Evolutionary conservation across 305 asterid genomes (phyloP), one percentile per base, ranked within the genome.

Genomic region (Fraxinus greggii): DNA sequence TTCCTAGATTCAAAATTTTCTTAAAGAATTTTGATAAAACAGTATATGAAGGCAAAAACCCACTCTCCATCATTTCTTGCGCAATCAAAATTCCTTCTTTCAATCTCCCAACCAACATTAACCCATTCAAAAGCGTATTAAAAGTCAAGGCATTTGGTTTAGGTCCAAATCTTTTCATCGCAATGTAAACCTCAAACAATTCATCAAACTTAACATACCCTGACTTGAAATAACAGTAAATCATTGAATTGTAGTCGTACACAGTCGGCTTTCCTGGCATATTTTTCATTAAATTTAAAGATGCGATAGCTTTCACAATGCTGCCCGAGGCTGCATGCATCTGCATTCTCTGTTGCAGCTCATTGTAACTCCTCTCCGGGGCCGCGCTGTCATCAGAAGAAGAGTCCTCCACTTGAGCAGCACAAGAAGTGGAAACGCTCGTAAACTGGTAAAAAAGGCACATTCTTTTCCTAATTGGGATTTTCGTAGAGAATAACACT

Each of bases 101-200:
- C 77, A 85, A 84, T 51, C 86, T 72, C 54, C 92, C 94, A 75
- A 51, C n/a, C 7, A 81, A 83, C 21, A 85, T 63, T 80, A 86
- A 29, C 77, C 93, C 95, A 84, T 89, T 88, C 85, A 89, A 80
- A 54, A 91, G 84, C 7, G 80, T 86, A 8, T 81, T 81, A 81
- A 85, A 91, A 31, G 95, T 92, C 35, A 79, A 65, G 31, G 86
- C 86, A 88, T 92, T 88, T 5, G 97, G 97, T 8, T n/a, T 42
- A 4, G 91, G 93, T 19, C 95, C 97, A 65, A 67, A 87, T 72
- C 83, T 85, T 83, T 87, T 89, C 97, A 92, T 89, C 77, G 81
- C 79, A 23, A 75, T 21, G 85, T 85, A 87, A 33, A 91, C 86
- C 81, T 78, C 90, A 81, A 80, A 65, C 84, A 91, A 59, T 42